Percentiles rank a stretch among this genome's conserved stretches.
These are phyloP conservation scores for Boletus rufocinnamomeus DNA, from an alignment of 768 basidiomycete species.

Conservation along the genomic window DNA sequence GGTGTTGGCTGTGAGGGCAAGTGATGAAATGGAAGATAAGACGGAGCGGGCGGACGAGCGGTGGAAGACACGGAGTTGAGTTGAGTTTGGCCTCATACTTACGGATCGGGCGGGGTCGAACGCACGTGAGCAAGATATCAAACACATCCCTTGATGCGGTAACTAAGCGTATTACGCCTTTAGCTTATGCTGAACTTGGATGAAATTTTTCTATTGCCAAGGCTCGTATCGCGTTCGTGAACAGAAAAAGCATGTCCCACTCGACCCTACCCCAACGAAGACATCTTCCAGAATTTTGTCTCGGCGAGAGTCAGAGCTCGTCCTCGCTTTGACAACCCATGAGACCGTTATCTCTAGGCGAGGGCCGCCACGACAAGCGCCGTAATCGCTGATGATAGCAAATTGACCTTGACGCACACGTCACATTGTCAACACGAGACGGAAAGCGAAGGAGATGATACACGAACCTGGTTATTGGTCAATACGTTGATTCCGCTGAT, in stretches of 20 bases:
- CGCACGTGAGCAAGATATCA: slow-evolving; percentile 25
- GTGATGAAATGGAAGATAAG: background rate
- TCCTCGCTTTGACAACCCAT: background rate
- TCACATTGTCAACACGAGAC: slow-evolving; percentile 4
- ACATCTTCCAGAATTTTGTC: background rate
- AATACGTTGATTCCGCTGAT: slow-evolving; percentile 67
- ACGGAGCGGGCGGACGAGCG: background rate
- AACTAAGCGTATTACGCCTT: slow-evolving; percentile 10
- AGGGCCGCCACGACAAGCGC: slow-evolving; percentile 38
- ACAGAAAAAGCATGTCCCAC: background rate
- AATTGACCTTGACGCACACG: slow-evolving; percentile 39
- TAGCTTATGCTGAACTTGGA: background rate
- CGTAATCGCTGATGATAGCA: slow-evolving; percentile 44
- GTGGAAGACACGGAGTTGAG: background rate
- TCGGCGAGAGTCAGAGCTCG: background rate
- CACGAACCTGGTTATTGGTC: slow-evolving; percentile 78
- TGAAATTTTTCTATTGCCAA: background rate
- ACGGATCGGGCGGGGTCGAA: slow-evolving; percentile 1
- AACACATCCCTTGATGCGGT: slow-evolving; percentile 22
- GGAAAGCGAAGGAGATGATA: background rate
- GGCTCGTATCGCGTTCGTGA: background rate
- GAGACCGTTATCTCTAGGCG: slow-evolving; percentile 25
- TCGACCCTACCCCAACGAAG: background rate
- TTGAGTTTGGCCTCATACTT: slow-evolving; percentile 14
- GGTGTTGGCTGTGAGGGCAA: slow-evolving; percentile 4